phyloP scores from a whole-genome alignment of 129 eudicot species.

The Oenanthe sinensis region DNA sequence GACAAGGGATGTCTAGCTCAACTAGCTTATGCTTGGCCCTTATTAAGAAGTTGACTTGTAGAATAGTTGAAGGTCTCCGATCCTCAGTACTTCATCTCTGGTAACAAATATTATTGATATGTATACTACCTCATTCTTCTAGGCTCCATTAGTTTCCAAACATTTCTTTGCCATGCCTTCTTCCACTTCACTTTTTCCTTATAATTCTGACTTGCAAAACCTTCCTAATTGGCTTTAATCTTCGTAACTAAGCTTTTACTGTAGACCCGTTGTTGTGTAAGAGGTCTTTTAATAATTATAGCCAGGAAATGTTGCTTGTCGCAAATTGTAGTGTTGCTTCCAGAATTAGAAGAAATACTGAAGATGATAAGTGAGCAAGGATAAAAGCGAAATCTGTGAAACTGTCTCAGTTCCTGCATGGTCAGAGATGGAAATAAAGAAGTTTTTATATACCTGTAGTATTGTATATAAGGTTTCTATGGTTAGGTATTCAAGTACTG shows the following conservation, averaged over 20 bases:
- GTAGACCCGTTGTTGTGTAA: background rate
- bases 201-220: background rate
- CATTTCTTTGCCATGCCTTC: background rate
- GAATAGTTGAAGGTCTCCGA: background rate
- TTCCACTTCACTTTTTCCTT: background rate
- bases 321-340: background rate
- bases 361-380: background rate
- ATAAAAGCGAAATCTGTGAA: background rate
- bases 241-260: background rate
- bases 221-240: background rate
- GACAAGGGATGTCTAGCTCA: background rate
- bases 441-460: background rate
- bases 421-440: background rate
- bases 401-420: background rate
- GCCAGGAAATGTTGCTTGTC: background rate
- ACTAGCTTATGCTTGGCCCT: background rate
- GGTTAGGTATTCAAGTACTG: background rate
- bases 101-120: background rate
- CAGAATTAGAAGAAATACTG: background rate
- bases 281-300: background rate
- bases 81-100: background rate
- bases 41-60: background rate
- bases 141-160: background rate
- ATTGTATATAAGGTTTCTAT: background rate
- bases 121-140: no score